Conservation (phyloP, 148 eudicot species). For the Vaccinium darrowii region DNA sequence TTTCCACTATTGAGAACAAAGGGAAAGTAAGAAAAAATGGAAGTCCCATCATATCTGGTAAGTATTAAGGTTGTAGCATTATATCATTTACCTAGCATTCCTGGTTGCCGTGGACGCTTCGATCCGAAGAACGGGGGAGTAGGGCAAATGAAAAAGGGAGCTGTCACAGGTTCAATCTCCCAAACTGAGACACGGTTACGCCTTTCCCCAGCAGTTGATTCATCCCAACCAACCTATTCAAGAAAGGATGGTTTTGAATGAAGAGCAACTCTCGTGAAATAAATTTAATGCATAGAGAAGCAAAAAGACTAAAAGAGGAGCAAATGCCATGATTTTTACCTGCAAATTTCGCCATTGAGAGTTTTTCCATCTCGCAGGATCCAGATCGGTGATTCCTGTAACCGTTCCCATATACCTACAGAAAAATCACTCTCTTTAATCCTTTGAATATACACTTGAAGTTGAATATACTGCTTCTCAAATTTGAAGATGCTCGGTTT, state of each 20-base stretch:
- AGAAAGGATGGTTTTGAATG: slow-evolving; percentile 10
- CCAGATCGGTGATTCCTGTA: slow-evolving; percentile 87
- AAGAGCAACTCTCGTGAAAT: background rate
- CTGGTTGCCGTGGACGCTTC: slow-evolving; percentile 86
- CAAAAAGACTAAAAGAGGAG: background rate
- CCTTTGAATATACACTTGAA: background rate
- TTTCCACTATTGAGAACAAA: background rate
- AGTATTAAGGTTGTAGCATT: background rate
- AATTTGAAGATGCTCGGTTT: background rate
- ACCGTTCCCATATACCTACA: slow-evolving; percentile 98
- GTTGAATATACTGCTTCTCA: background rate
- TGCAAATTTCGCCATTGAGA: slow-evolving; percentile 99
- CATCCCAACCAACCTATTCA: slow-evolving; percentile 95
- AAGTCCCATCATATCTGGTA: background rate
- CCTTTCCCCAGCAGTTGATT: slow-evolving; percentile 90
- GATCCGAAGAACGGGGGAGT: slow-evolving; percentile 69
- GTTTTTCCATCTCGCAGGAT: slow-evolving; percentile 88
- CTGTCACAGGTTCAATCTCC: slow-evolving; percentile 98
- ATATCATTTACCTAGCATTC: slow-evolving; percentile 65
- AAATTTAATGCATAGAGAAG: background rate
- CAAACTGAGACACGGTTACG: slow-evolving; percentile 90
- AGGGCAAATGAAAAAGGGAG: slow-evolving; percentile 96
- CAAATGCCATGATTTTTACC: slow-evolving; percentile 35
- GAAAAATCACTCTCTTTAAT: background rate
- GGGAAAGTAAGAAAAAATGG: background rate